Evolutionary conservation across 2,329 filamentous ascomycete genomes (phyloP).

Genomic region (Lasiodiplodia theobromae): DNA sequence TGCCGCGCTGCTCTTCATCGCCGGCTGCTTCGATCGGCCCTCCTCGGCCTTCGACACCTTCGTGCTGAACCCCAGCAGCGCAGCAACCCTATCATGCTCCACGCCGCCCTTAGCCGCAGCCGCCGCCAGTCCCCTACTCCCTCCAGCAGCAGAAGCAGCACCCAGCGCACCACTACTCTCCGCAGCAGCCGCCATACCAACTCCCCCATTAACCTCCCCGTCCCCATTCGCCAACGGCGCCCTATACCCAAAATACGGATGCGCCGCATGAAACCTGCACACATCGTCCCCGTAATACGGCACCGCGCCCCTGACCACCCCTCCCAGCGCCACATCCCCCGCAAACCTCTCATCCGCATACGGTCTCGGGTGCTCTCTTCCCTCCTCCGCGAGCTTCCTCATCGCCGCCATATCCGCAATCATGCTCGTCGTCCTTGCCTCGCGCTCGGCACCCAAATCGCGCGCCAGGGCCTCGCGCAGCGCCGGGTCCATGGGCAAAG

Average conservation of each 20-base stretch:
- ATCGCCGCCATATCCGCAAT: background rate
- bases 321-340: background rate
- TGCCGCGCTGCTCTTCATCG: background rate
- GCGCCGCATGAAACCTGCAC: constrained; percentile 1
- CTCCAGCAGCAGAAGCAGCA: background rate
- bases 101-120: background rate
- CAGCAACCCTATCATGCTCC: background rate
- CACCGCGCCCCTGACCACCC: background rate
- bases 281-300: constrained; percentile 7
- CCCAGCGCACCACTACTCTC: no score
- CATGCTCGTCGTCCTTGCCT: background rate
- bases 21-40: no score
- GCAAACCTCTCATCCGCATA: constrained; percentile 10
- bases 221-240: background rate
- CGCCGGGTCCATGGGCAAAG: background rate
- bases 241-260: background rate
- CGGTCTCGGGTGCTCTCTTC: background rate
- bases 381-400: background rate
- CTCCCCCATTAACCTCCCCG: background rate
- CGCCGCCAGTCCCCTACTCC: background rate
- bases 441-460: background rate
- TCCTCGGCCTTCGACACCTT: background rate
- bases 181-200: background rate
- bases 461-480: background rate
- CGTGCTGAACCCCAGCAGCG: constrained; percentile 1